A percentile compares a stretch with the other conserved stretches of the same genome.
Conservation (phyloP, 2,329 filamentous ascomycete genomes). For the Zymoseptoria crescenta region DNA sequence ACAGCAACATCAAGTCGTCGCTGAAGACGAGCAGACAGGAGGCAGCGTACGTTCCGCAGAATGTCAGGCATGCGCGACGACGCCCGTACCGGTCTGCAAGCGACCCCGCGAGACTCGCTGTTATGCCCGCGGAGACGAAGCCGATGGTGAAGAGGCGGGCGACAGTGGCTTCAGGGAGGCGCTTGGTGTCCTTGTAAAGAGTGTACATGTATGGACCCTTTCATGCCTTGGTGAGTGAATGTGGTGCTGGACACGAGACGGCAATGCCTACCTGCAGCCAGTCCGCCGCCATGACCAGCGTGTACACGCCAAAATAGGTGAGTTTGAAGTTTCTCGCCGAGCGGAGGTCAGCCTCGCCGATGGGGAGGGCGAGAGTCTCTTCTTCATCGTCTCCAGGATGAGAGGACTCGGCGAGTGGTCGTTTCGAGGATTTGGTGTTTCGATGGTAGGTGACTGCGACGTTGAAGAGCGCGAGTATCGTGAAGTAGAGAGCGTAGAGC, state of each 20-base stretch:
- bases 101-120: slow-evolving; percentile 43
- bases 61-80: slow-evolving; percentile 46
- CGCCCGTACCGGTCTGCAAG: slow-evolving; percentile 46
- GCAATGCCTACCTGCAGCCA: slow-evolving; percentile 36
- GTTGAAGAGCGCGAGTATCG: slow-evolving; percentile 16
- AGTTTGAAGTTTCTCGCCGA: slow-evolving; percentile 33
- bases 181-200: slow-evolving; percentile 46
- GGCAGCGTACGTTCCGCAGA: slow-evolving; percentile 47
- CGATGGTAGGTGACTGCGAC: slow-evolving; percentile 13
- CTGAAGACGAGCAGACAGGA: slow-evolving; percentile 48
- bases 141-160: slow-evolving; percentile 41
- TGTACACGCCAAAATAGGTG: slow-evolving; percentile 39
- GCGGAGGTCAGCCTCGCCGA: slow-evolving; percentile 16
- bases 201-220: slow-evolving; percentile 46
- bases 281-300: slow-evolving; percentile 39
- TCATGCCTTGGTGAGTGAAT: neutral
- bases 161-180: slow-evolving; percentile 39
- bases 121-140: slow-evolving; percentile 44
- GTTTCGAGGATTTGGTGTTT: slow-evolving; percentile 2
- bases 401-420: neutral
- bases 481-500: slow-evolving; percentile 20
- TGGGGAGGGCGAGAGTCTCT: slow-evolving; percentile 8
- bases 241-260: neutral
- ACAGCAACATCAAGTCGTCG: slow-evolving; percentile 40
- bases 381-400: slow-evolving; percentile 5